Conservation (phyloP, 257 asterid genomes). For the Gentiana dahurica region DNA sequence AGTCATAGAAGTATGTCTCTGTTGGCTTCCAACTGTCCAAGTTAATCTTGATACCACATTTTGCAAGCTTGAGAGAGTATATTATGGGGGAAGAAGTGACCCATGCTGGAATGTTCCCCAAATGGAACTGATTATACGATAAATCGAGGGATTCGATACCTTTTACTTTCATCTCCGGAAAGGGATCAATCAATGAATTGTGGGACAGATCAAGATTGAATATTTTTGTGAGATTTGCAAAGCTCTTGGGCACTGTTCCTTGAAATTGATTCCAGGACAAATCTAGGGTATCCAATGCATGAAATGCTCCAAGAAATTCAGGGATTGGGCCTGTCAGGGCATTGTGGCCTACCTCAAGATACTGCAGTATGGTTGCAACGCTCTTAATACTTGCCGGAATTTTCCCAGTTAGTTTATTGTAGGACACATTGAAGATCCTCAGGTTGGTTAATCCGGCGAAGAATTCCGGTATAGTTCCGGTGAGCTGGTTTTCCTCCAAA, state of each 20-base stretch:
- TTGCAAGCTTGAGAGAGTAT: conserved; percentile 67
- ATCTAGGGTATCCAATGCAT: conserved; percentile 57
- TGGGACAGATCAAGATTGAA: conserved; percentile 72
- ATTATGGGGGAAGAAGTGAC: conserved; percentile 57
- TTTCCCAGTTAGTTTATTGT: conserved; percentile 38
- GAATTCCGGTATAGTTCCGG: conserved; percentile 49
- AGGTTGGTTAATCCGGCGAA: conserved; percentile 31
- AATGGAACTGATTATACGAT: conserved; percentile 59
- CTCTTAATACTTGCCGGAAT: conserved; percentile 43
- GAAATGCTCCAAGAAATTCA: conserved; percentile 48
- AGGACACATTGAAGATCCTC: conserved; percentile 3
- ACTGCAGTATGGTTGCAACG: conserved; percentile 24
- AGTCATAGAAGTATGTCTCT: conserved; percentile 60
- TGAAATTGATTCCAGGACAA: conserved; percentile 52
- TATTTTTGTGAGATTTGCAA: conserved; percentile 73
- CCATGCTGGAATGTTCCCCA: conserved; percentile 68
- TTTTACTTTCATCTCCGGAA: conserved; percentile 52
- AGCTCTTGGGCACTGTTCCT: conserved; percentile 59
- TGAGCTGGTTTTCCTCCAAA: conserved; percentile 33
- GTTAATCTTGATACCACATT: conserved; percentile 70
- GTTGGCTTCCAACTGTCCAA: conserved; percentile 64
- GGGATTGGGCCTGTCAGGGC: conserved; percentile 55
- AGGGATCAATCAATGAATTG: conserved; percentile 63
- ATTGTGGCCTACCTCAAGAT: conserved; percentile 58
- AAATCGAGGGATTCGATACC: conserved; percentile 77